Conservation (phyloP, 1,139 yeast genomes). For the Candida sanyaensis region DNA sequence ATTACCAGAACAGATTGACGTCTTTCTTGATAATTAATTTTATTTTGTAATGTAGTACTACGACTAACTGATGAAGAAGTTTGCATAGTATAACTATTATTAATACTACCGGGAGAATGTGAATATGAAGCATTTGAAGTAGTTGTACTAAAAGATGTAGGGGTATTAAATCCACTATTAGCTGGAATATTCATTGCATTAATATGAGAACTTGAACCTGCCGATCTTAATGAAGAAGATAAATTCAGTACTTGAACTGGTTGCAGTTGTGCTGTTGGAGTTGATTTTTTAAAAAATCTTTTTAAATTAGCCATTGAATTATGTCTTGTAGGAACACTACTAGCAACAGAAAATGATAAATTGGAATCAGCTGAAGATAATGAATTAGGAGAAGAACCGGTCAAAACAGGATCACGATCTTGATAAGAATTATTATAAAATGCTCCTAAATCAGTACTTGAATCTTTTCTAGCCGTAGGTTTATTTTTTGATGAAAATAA, state of each 20-base stretch:
- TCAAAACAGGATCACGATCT: slow-evolving; percentile 22
- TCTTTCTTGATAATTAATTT: slow-evolving; percentile 37
- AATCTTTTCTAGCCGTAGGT: slow-evolving; percentile 25
- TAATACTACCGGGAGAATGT: slow-evolving; percentile 30
- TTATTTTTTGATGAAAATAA: slow-evolving; percentile 39
- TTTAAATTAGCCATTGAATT: slow-evolving; percentile 77
- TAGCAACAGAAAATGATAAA: slow-evolving; percentile 17
- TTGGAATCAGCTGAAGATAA: slow-evolving; percentile 40
- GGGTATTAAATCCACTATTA: slow-evolving; percentile 3
- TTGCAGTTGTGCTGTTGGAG: slow-evolving; percentile 28
- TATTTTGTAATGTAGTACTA: slow-evolving; percentile 30
- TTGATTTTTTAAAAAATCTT: slow-evolving; percentile 56
- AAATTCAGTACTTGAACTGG: slow-evolving; percentile 36
- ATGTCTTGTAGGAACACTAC: slow-evolving; percentile 41
- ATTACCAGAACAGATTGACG: slow-evolving; percentile 39
- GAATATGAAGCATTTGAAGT: slow-evolving; percentile 35
- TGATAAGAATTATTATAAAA: slow-evolving; percentile 46
- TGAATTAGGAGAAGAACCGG: slow-evolving; percentile 39
- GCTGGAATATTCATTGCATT: slow-evolving; percentile 17
- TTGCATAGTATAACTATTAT: background rate
- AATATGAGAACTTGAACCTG: slow-evolving; percentile 19
- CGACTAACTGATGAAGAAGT: slow-evolving; percentile 26
- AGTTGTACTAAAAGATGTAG: slow-evolving; percentile 26
- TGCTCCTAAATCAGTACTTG: slow-evolving; percentile 47
- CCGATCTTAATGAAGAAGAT: slow-evolving; percentile 40